phyloP scores from a whole-genome alignment of 352 stramenopile genomes.

The Phytophthora quininea region DNA sequence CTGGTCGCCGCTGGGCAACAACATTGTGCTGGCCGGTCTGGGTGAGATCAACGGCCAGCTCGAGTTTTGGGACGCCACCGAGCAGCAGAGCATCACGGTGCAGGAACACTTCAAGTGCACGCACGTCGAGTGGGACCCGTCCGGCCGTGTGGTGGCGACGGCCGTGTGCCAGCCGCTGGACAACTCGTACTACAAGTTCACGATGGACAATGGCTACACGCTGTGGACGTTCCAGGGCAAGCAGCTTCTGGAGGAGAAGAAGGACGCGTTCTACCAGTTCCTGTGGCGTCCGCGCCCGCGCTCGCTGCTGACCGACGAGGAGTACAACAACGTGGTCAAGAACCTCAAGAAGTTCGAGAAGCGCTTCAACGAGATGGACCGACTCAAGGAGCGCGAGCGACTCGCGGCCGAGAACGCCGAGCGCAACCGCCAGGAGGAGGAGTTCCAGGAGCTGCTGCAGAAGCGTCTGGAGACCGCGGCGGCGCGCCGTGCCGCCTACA shows the following conservation, averaged over 20 bases:
- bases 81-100: constrained; percentile 93
- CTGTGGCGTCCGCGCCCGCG: constrained; percentile 93
- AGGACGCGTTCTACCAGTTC: constrained; percentile 97
- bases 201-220: constrained; percentile 99
- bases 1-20: constrained; percentile 95
- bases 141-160: constrained; percentile 94
- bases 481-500: constrained; percentile 59
- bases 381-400: constrained; percentile 82
- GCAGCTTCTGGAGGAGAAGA: constrained; percentile 93
- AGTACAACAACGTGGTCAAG: constrained; percentile 96
- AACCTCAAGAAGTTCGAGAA: constrained; percentile 98
- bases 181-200: constrained; percentile 96
- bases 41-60: constrained; percentile 95
- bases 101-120: constrained; percentile 99
- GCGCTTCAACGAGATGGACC: constrained; percentile 89
- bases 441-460: constrained; percentile 78
- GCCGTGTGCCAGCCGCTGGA: constrained; percentile 96
- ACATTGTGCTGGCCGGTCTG: constrained; percentile 95
- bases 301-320: constrained; percentile 91
- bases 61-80: constrained; percentile 98
- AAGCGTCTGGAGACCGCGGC: constrained; percentile 37
- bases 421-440: constrained; percentile 69
- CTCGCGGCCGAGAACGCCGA: constrained; percentile 65
- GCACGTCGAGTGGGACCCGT: constrained; percentile 98
- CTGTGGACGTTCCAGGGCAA: constrained; percentile 98